These are phyloP conservation scores for Teunomyces cretensis DNA, from an alignment of 805 yeast species.

Conservation along the genomic window DNA sequence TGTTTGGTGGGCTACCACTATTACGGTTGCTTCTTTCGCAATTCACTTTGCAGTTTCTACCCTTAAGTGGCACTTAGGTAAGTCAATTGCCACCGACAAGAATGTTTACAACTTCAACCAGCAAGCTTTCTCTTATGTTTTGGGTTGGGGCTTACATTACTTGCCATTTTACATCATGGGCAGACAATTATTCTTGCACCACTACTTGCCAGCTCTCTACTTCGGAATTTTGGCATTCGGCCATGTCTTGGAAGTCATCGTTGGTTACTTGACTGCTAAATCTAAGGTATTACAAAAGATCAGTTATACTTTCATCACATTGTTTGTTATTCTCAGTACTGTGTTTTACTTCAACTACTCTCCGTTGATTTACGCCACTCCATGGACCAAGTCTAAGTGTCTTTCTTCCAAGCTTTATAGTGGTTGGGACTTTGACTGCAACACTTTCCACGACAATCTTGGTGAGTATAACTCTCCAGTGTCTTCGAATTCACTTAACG, in stretches of 20 bases:
- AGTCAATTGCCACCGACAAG: constrained; percentile 44
- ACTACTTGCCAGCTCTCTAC: constrained; percentile 88
- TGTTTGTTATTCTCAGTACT: constrained; percentile 49
- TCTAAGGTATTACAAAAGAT: constrained; percentile 41
- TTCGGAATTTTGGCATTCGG: constrained; percentile 79
- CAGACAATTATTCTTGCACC: constrained; percentile 91
- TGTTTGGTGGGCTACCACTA: constrained; percentile 71
- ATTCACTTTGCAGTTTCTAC: constrained; percentile 48
- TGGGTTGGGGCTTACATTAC: constrained; percentile 74
- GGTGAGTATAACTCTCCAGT: constrained; percentile 20
- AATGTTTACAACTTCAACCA: constrained; percentile 63
- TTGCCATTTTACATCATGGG: constrained; percentile 83
- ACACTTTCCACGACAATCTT: constrained; percentile 42
- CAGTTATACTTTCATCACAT: constrained; percentile 45
- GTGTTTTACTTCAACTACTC: constrained; percentile 61
- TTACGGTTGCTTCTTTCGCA: constrained; percentile 49
- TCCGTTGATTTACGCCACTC: constrained; percentile 73
- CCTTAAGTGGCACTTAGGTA: constrained; percentile 62
- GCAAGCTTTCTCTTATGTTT: constrained; percentile 57
- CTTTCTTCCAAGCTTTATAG: constrained; percentile 53
- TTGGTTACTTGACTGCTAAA: constrained; percentile 37
- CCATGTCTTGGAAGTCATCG: constrained; percentile 59
- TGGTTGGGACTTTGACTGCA: constrained; percentile 91
- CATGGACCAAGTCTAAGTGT: constrained; percentile 78
- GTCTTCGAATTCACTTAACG: constrained; percentile 6